phyloP scores from a whole-genome alignment of 2,329 filamentous ascomycete species.

The Alternaria ethzedia region DNA sequence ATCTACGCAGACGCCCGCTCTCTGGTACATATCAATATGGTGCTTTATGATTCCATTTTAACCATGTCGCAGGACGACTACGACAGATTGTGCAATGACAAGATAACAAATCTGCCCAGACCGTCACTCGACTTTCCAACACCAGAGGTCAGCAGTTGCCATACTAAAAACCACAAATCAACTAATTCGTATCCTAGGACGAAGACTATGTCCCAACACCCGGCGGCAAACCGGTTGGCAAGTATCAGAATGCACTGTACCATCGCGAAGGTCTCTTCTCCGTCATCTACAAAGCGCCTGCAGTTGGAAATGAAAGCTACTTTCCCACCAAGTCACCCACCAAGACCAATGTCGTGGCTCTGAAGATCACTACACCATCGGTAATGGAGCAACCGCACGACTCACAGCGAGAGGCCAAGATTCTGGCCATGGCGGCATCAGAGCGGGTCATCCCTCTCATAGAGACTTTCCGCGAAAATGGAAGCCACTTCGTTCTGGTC shows the following conservation, averaged over 20 bases:
- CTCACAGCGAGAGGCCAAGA: slow-evolving; percentile 76
- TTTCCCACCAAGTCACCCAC: slow-evolving; percentile 25
- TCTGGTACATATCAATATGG: slow-evolving; percentile 54
- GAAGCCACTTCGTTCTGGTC: slow-evolving; percentile 75
- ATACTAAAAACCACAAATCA: no score
- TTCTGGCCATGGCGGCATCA: slow-evolving; percentile 67
- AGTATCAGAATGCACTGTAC: slow-evolving; percentile 63
- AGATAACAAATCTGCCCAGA: slow-evolving; percentile 24
- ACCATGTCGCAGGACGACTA: slow-evolving; percentile 45
- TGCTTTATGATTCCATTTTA: not conserved
- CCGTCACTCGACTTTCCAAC: slow-evolving; percentile 32
- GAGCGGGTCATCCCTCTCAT: slow-evolving; percentile 71
- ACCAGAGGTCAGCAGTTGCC: slow-evolving; percentile 22
- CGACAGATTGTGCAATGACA: slow-evolving; percentile 34
- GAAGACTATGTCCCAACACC: slow-evolving; percentile 45
- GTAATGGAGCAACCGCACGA: slow-evolving; percentile 81
- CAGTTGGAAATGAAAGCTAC: slow-evolving; percentile 45
- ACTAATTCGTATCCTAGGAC: slow-evolving; percentile 20
- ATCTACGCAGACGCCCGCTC: slow-evolving; percentile 66
- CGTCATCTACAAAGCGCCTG: slow-evolving; percentile 74
- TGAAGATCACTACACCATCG: slow-evolving; percentile 85
- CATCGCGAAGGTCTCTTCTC: slow-evolving; percentile 77
- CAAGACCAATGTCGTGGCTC: slow-evolving; percentile 61
- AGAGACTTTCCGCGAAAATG: slow-evolving; percentile 73
- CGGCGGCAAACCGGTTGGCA: slow-evolving; percentile 57